phyloP scores from a whole-genome alignment of 164 flowering plant species.

The Umbilicus rupestris region DNA sequence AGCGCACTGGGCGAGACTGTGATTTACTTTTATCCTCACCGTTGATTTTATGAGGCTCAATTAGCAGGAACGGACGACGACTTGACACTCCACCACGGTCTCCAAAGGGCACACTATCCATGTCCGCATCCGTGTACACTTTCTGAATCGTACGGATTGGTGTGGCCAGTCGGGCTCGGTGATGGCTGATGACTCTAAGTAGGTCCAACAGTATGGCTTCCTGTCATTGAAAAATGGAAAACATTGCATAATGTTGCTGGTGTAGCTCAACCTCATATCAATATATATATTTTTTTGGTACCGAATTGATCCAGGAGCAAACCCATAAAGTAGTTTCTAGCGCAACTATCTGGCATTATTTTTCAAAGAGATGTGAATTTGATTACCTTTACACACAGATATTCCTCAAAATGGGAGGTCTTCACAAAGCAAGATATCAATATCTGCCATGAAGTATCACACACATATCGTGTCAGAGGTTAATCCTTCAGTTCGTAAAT shows the following conservation, averaged over 20 bases:
- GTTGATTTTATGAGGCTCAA: conserved; percentile 58
- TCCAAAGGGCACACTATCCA: conserved; percentile 51
- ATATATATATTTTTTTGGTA: not conserved
- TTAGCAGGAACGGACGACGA: conserved; percentile 49
- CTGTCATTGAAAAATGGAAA: conserved; percentile 29
- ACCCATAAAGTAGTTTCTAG: not conserved
- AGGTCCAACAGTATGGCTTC: conserved; percentile 89
- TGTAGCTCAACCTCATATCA: not conserved
- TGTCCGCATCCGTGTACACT: conserved; percentile 55
- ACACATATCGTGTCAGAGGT: not conserved
- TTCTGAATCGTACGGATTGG: conserved; percentile 92
- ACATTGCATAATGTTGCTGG: conserved; percentile 3
- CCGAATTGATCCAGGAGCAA: not conserved
- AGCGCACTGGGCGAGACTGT: conserved; percentile 42
- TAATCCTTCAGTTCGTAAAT: not conserved
- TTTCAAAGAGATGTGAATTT: not conserved
- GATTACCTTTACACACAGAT: conserved; percentile 84
- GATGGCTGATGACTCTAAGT: conserved; percentile 91
- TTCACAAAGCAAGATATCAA: conserved; percentile 90
- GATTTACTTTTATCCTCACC: conserved; percentile 52
- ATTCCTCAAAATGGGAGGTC: conserved; percentile 87
- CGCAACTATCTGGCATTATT: not conserved
- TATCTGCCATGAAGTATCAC: conserved; percentile 33
- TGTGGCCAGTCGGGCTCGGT: conserved; percentile 88
- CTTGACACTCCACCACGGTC: conserved; percentile 30